These are phyloP conservation scores for Trametes sanguinea DNA, from an alignment of 768 basidiomycete genomes.

Conservation along the genomic window DNA sequence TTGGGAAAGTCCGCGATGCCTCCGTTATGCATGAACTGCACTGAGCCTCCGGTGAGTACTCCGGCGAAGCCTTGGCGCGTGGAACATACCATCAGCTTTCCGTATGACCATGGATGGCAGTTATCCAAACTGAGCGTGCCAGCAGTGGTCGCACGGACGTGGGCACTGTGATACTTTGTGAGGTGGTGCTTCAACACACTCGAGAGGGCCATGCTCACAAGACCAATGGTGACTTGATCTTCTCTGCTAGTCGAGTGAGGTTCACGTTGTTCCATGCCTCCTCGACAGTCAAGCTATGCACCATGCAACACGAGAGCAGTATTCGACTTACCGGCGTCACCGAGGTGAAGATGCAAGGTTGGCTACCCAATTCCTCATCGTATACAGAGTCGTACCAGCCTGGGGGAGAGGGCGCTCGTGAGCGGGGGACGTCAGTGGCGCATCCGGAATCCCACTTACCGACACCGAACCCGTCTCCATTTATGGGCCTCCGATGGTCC, in stretches of 20 bases:
- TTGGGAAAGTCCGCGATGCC: conserved; percentile 81
- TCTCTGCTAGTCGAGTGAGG: conserved; percentile 90
- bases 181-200: neutral
- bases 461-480: conserved; percentile 96
- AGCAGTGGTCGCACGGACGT: conserved; percentile 92
- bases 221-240: conserved; percentile 93
- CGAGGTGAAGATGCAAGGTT: conserved; percentile 95
- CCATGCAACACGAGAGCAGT: neutral
- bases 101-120: conserved; percentile 92
- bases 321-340: conserved; percentile 78
- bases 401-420: conserved; percentile 28
- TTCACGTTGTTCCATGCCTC: conserved; percentile 98
- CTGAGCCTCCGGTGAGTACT: too few species aligned
- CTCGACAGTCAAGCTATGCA: neutral
- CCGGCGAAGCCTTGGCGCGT: too few species aligned
- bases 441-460: conserved; percentile 47
- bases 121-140: conserved; percentile 92
- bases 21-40: conserved; percentile 54
- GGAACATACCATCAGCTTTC: conserved; percentile 79
- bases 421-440: neutral
- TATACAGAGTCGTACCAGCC: conserved; percentile 94
- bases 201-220: conserved; percentile 58
- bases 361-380: conserved; percentile 79
- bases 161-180: conserved; percentile 52
- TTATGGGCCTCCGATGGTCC: conserved; percentile 82